These are phyloP conservation scores for Hygrocybe coccinea DNA, from an alignment of 768 basidiomycete genomes.

Conservation along the genomic window DNA sequence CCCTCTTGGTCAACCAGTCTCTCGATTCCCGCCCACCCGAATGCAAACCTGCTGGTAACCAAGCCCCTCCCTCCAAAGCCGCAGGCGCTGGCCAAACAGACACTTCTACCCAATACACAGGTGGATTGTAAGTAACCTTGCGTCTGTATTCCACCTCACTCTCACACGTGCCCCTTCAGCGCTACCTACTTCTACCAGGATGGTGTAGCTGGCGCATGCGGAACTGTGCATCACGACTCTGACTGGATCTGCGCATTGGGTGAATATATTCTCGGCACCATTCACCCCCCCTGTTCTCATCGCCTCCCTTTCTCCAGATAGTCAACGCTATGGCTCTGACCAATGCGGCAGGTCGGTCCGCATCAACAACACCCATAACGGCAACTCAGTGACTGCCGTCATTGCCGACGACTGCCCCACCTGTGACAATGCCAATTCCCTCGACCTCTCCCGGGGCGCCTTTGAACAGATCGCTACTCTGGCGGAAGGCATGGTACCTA, in stretches of 20 bases:
- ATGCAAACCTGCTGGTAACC: slow-evolving; percentile 42
- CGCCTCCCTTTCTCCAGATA: slow-evolving; percentile 34
- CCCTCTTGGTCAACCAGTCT: slow-evolving; percentile 49
- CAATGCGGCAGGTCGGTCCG: slow-evolving; percentile 57
- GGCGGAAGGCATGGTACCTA: background rate
- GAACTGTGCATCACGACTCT: slow-evolving; percentile 50
- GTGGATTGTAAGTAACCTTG: slow-evolving; percentile 43
- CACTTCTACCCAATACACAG: slow-evolving; percentile 21
- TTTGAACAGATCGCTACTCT: slow-evolving; percentile 52
- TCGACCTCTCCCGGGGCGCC: slow-evolving; percentile 69
- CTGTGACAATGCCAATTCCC: slow-evolving; percentile 58
- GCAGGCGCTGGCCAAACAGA: slow-evolving; percentile 12
- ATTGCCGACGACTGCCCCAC: slow-evolving; percentile 83
- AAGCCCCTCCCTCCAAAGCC: slow-evolving; percentile 11
- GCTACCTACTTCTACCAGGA: slow-evolving; percentile 69
- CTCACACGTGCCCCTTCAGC: slow-evolving; percentile 27
- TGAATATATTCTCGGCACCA: slow-evolving; percentile 26
- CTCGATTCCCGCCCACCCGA: slow-evolving; percentile 37
- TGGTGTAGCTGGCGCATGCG: slow-evolving; percentile 78
- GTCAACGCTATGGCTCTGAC: slow-evolving; percentile 49
- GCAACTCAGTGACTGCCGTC: slow-evolving; percentile 55
- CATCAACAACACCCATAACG: slow-evolving; percentile 59
- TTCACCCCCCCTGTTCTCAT: slow-evolving; percentile 5
- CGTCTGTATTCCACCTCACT: background rate
- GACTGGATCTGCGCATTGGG: slow-evolving; percentile 62